Evolutionary conservation across 2,329 filamentous ascomycete genomes (phyloP), one percentile per base, ranked within the genome.

Genomic region (Polychaeton citri): DNA sequence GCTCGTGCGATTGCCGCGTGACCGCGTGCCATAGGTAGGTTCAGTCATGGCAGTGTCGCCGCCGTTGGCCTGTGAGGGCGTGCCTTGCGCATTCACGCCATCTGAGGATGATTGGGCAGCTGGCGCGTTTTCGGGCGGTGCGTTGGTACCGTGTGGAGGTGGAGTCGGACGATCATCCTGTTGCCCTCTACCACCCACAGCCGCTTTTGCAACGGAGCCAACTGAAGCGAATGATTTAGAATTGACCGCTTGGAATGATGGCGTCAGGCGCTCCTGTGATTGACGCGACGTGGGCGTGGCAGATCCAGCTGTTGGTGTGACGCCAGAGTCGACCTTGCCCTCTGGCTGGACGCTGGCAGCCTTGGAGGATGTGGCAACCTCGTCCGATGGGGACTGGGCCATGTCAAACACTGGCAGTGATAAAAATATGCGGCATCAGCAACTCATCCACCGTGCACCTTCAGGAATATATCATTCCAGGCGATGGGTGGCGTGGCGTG

Each of bases 11-110:
- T 87, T 80, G 61, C 93, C 92, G 54, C 86, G 80, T 61, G 93
- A 93, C 58, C 90, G 81, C 57, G 90, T 98, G 53, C 88, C 88
- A 61, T 98, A 33, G 76, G 78, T 48, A 76, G 77, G 34, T 26
- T 53, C 53, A 28, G 44, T 38, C 44, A 49, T 48, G 30, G 41
- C 43, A 31, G 37, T 44, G 36, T 57, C 54, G 34, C 42, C 16
- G 32, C 32, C 40, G 33, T 52, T 43, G 33, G 36, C 32, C 24
- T 45, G 40, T 15, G 44, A 32, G 21, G 43, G 38, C 19, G 15
- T n/a, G 28, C 33, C 19, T 33, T 38, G 41, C 38, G 36, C 37
- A 21, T 32, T 32, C 30, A 21, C 34, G 28, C 32, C 38, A 34
- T 42, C 41, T 32, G 43, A 35, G 24, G 38, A 35, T 30, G 34